Conservation (phyloP, 2,329 filamentous ascomycete genomes). For the Pestalotiopsis sp. region DNA sequence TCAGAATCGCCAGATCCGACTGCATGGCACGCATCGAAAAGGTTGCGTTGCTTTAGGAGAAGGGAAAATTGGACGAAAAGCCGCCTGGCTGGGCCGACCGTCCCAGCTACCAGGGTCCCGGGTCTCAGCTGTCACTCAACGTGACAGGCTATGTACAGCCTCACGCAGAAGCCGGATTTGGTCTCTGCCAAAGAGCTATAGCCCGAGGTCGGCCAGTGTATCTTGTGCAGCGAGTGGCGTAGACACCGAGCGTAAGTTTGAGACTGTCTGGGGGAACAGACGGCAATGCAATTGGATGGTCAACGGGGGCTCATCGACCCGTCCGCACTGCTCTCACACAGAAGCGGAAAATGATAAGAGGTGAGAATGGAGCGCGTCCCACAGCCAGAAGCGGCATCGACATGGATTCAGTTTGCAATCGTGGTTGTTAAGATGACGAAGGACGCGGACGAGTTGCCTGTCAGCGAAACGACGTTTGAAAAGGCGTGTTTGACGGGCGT, state of each 20-base stretch:
- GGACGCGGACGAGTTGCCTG: not conserved
- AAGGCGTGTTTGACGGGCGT: not conserved
- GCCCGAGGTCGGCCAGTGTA: not conserved
- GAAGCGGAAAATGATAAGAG: not conserved
- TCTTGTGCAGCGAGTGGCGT: not conserved
- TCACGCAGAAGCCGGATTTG: not conserved
- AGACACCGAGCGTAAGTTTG: not conserved
- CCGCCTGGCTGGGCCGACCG: not conserved
- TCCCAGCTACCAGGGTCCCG: not conserved
- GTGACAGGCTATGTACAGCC: not conserved
- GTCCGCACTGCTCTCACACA: not conserved
- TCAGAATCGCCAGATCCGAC: conserved; percentile 46
- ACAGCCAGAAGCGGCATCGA: not conserved
- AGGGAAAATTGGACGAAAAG: not conserved
- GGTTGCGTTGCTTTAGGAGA: not conserved
- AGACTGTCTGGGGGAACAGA: not conserved
- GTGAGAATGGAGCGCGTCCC: not conserved
- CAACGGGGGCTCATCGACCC: not conserved
- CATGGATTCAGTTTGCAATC: not conserved
- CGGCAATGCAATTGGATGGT: not conserved
- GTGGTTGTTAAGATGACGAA: not conserved
- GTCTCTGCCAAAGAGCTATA: not conserved
- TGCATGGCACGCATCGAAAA: conserved; percentile 25
- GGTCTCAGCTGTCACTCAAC: not conserved
- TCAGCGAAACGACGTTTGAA: not conserved